These are phyloP conservation scores for Penicillium sumatraense DNA, from an alignment of 2,329 filamentous ascomycete genomes.

Conservation along the genomic window DNA sequence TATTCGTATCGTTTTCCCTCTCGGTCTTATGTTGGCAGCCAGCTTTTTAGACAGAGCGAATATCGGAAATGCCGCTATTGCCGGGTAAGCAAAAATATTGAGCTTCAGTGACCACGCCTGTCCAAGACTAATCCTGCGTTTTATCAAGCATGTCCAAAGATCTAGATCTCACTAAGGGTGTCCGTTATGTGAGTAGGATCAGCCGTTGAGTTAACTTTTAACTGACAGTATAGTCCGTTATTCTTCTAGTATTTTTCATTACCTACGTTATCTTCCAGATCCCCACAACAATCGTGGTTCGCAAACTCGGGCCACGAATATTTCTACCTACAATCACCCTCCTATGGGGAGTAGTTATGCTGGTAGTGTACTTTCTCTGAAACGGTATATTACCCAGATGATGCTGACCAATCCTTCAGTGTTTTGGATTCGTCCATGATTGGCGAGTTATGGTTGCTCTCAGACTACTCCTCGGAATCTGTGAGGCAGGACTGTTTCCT, in stretches of 20 bases:
- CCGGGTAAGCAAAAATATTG: constrained; percentile 47
- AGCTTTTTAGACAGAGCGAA: constrained; percentile 18
- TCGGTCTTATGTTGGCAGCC: constrained; percentile 13
- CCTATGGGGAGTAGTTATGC: constrained; percentile 50
- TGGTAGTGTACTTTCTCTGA: constrained; percentile 29
- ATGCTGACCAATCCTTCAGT: constrained; percentile 33
- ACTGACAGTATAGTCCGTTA: constrained; percentile 11
- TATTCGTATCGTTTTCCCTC: constrained; percentile 7
- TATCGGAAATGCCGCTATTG: constrained; percentile 15
- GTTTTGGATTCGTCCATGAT: constrained; percentile 35
- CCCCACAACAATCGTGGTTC: constrained; percentile 44
- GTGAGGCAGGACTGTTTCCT: constrained; percentile 14
- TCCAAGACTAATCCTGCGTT: constrained; percentile 62
- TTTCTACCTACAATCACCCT: constrained; percentile 40
- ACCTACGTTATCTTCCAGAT: constrained; percentile 50
- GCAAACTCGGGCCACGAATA: constrained; percentile 45
- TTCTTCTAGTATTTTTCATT: constrained; percentile 48
- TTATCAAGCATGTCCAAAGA: constrained; percentile 58
- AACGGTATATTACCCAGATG: constrained; percentile 42
- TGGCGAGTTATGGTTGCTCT: constrained; percentile 60
- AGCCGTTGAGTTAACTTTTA: too few relatives aligned
- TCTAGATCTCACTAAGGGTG: constrained; percentile 29
- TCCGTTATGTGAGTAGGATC: constrained; percentile 32
- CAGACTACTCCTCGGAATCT: constrained; percentile 51
- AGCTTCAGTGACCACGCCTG: constrained; percentile 7